These are phyloP conservation scores for Talaromyces sp. DNA, from an alignment of 2,329 filamentous ascomycete species.

Conservation along the genomic window DNA sequence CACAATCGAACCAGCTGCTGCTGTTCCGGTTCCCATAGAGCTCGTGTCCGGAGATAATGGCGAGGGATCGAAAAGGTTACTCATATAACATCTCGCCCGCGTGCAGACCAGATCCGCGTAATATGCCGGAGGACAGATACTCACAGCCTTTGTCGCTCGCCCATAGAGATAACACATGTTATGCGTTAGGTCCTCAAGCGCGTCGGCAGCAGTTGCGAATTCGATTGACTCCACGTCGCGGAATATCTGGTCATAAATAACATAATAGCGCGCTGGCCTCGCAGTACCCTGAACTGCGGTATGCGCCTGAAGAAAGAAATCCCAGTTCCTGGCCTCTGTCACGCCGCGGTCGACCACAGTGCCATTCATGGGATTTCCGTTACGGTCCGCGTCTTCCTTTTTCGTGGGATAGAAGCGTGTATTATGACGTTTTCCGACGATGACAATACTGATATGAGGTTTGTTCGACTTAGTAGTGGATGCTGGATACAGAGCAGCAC, in stretches of 20 bases:
- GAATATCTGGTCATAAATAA: slow-evolving; percentile 68
- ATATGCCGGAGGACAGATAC: slow-evolving; percentile 81
- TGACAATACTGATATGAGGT: slow-evolving; percentile 67
- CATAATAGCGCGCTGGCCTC: slow-evolving; percentile 79
- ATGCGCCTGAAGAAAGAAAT: slow-evolving; percentile 83
- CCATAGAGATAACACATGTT: slow-evolving; percentile 80
- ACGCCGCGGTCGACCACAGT: slow-evolving; percentile 83
- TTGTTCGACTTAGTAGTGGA: slow-evolving; percentile 44
- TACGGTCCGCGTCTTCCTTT: slow-evolving; percentile 48
- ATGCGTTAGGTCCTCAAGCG: slow-evolving; percentile 69
- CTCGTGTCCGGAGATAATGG: slow-evolving; percentile 19
- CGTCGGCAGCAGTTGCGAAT: slow-evolving; percentile 54
- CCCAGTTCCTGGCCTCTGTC: slow-evolving; percentile 70
- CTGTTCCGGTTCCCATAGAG: slow-evolving; percentile 21
- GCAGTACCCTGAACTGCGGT: slow-evolving; percentile 77
- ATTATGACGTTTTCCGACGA: slow-evolving; percentile 86
- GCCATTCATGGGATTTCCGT: slow-evolving; percentile 67
- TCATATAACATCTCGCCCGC: slow-evolving; percentile 68
- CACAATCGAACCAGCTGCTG: slow-evolving; percentile 20
- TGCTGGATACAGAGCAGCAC: slow-evolving; percentile 55
- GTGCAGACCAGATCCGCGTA: slow-evolving; percentile 85
- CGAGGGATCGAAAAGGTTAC: slow-evolving; percentile 55
- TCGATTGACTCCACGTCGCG: slow-evolving; percentile 19
- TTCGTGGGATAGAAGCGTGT: slow-evolving; percentile 77
- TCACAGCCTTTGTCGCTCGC: slow-evolving; percentile 79